Conservation (phyloP, 2,329 filamentous ascomycete genomes). For the Huntiella bhutanensis region DNA sequence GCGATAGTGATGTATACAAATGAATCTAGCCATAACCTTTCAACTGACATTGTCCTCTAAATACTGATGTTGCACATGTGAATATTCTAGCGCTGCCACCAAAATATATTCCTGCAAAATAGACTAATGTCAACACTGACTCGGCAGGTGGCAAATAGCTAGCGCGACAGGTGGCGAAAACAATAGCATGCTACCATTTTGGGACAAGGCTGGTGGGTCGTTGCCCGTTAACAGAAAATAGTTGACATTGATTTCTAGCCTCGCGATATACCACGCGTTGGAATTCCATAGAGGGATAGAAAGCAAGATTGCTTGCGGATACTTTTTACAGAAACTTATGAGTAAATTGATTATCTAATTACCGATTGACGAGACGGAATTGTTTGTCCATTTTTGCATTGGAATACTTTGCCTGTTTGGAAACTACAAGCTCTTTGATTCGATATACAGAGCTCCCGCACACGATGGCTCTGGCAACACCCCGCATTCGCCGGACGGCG, state of each 20-base stretch:
- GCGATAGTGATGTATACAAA: no score
- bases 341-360: no score
- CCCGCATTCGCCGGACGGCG: conserved; percentile 27
- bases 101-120: no score
- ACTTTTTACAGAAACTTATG: no score
- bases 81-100: no score
- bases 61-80: no score
- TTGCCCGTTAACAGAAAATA: conserved; percentile 2
- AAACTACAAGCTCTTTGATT: not conserved
- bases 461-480: conserved; percentile 20
- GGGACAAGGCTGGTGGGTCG: conserved; percentile 1
- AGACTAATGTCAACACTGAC: no score
- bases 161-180: not conserved
- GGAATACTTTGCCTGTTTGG: not conserved
- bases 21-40: no score
- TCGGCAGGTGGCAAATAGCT: not conserved
- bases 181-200: not conserved
- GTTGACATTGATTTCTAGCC: not conserved
- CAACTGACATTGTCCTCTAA: no score
- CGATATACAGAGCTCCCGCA: conserved; percentile 3
- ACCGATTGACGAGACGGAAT: not conserved
- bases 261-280: not conserved
- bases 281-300: no score
- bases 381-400: not conserved
- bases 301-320: no score